Evolutionary conservation across 331 rosid genomes (phyloP), one percentile per base, ranked within the genome.

Genomic region (Malus hybrid): DNA sequence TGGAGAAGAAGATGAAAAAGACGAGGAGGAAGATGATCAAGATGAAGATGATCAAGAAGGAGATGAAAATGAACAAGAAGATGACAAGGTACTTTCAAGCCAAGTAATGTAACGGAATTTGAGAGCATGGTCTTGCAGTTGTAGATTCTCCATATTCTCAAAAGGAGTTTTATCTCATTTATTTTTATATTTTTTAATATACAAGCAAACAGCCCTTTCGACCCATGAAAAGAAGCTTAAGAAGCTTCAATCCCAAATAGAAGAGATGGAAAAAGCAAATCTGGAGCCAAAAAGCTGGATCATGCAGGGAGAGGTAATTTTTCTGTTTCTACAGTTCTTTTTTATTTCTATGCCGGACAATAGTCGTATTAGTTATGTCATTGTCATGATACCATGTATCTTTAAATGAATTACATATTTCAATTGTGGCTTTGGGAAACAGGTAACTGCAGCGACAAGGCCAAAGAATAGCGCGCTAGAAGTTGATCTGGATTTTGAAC

Each of bases 241-340:
- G 84, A 84, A 82, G 58, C 80, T 82, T 79, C 87, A 80, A 78
- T 78, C 91, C 16, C 75, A 91, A 77, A 92, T 94, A 85, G 85
- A 86, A 80, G 77, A 74, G 83, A 87, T 92, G 96, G 98, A 94
- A 81, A 83, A 80, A 32, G 86, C 93, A 71, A 92, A 86, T 77
- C 22, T 94, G 85, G 93, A 90, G 72, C 92, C 88, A 60, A 88
- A 90, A 83, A 73, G 82, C 20, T 94, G 98, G 98, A 88, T 90
- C 76, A 87, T 94, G 97, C 88, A 75, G 82, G 98, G 98, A 61
- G 98, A 94, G 98, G 98, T 94, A 85, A 77, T 57, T 13, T 71
- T 63, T 5, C 6, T 12, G 64, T 58, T 80, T 68, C 22, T 46
- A 15, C 18, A 29, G 12, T 80, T 72, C 64, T 68, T 66, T 20